phyloP scores from a whole-genome alignment of 495 filamentous ascomycete species.

The Aspergillus wentii region DNA sequence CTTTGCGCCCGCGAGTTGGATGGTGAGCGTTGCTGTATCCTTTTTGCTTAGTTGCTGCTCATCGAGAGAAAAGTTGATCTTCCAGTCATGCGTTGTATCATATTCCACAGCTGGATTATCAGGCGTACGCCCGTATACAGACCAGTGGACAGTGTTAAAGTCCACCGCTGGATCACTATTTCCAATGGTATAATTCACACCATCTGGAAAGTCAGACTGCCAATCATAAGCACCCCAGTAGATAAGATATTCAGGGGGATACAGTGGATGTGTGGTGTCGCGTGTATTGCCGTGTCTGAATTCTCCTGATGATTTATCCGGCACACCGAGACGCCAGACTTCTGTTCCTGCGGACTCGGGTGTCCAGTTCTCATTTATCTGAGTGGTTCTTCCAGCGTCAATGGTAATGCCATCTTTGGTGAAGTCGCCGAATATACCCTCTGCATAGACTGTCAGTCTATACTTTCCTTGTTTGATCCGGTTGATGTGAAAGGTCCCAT shows the following conservation, averaged over 20 bases:
- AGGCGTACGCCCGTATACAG: slow-evolving; percentile 44
- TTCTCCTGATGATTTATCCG: slow-evolving; percentile 51
- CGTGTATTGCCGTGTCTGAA: slow-evolving; percentile 45
- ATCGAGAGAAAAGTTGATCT: slow-evolving; percentile 42
- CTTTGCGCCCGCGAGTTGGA: slow-evolving; percentile 54
- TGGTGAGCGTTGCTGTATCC: slow-evolving; percentile 44
- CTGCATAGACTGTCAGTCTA: slow-evolving; percentile 52
- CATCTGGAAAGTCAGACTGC: slow-evolving; percentile 45
- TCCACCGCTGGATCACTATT: slow-evolving; percentile 36
- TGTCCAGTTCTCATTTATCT: slow-evolving; percentile 32
- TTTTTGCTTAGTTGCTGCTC: slow-evolving; percentile 16
- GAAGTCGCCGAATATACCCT: slow-evolving; percentile 52
- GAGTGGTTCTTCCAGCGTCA: slow-evolving; percentile 23
- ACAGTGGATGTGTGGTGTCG: slow-evolving; percentile 37
- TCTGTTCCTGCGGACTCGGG: slow-evolving; percentile 47
- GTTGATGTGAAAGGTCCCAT: slow-evolving; percentile 42
- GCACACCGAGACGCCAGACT: slow-evolving; percentile 50
- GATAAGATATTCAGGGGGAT: slow-evolving; percentile 46
- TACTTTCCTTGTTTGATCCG: slow-evolving; percentile 48
- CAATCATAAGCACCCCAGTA: slow-evolving; percentile 55
- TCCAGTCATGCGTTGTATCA: slow-evolving; percentile 46
- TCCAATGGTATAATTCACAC: slow-evolving; percentile 48
- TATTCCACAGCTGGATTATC: slow-evolving; percentile 33
- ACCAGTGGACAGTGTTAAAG: slow-evolving; percentile 54
- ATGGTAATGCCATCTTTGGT: slow-evolving; percentile 38